phyloP scores from a whole-genome alignment of 2,329 filamentous ascomycete genomes.

The Exophiala phaeomuriformis region DNA sequence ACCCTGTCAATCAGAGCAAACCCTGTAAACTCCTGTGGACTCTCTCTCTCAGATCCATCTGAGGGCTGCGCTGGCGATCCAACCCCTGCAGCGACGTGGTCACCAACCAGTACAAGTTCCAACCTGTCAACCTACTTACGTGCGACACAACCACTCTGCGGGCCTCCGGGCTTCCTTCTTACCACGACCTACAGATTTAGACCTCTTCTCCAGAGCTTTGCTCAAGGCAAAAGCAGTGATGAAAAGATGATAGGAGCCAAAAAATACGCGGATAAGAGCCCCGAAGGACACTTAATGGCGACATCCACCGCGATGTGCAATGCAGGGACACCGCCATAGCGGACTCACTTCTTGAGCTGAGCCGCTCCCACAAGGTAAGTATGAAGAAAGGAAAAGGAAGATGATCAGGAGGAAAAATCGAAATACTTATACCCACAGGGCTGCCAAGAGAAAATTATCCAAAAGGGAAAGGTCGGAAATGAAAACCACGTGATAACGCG shows the following conservation, averaged over 20 bases:
- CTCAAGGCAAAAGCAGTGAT: constrained; percentile 25
- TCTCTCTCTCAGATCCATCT: no score
- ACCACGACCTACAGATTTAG: neutral
- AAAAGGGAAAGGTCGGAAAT: neutral
- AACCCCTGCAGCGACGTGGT: no score
- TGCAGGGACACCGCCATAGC: constrained; percentile 26
- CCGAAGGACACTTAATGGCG: constrained; percentile 28
- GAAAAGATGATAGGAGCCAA: constrained; percentile 28
- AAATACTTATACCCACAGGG: neutral
- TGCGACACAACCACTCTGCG: no score
- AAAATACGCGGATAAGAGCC: constrained; percentile 29
- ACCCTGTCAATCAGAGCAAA: no score
- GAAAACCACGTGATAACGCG: neutral
- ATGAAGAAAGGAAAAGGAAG: constrained; percentile 2
- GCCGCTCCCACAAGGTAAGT: constrained; percentile 25
- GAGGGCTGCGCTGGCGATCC: no score
- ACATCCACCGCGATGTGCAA: constrained; percentile 28
- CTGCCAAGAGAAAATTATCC: neutral
- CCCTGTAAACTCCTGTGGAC: no score
- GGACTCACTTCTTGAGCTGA: constrained; percentile 26
- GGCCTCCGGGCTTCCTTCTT: no score
- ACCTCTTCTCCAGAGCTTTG: constrained; percentile 27
- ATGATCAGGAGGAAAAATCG: neutral
- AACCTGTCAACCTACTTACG: no score
- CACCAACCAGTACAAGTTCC: no score